These are phyloP conservation scores for Penicillium longicatenatum DNA, from an alignment of 495 filamentous ascomycete species.

Conservation along the genomic window DNA sequence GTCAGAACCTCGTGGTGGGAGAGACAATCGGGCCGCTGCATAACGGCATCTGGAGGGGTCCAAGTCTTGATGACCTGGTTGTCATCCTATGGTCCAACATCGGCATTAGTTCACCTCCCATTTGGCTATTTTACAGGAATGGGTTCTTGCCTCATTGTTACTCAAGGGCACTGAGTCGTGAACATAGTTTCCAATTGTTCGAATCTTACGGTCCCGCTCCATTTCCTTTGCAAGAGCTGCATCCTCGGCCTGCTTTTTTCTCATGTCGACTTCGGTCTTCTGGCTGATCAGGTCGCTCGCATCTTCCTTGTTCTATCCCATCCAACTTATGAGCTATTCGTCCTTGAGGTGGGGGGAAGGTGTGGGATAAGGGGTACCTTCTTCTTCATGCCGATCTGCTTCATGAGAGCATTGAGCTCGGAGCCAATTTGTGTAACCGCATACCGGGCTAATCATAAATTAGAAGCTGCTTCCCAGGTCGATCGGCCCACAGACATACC, in stretches of 20 bases:
- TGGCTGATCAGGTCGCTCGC: conserved; percentile 70
- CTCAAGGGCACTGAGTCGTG: conserved; percentile 90
- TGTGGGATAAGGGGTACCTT: conserved; percentile 57
- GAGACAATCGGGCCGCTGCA: conserved; percentile 71
- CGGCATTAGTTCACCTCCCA: not conserved
- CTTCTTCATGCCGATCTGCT: conserved; percentile 88
- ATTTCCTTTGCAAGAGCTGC: conserved; percentile 71
- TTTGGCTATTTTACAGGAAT: not conserved
- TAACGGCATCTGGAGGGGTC: conserved; percentile 69
- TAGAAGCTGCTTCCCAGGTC: conserved; percentile 2
- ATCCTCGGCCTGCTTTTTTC: conserved; percentile 77
- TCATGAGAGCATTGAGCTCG: conserved; percentile 84
- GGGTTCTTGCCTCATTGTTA: conserved; percentile 69
- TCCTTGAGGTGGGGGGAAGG: not conserved
- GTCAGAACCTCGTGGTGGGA: conserved; percentile 95
- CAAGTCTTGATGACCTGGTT: conserved; percentile 76
- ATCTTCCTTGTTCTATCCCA: conserved; percentile 75
- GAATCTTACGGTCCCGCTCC: conserved; percentile 72
- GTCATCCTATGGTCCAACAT: conserved; percentile 59
- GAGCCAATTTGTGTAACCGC: conserved; percentile 74
- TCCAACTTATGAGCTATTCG: conserved; percentile 5
- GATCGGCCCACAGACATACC: conserved; percentile 47
- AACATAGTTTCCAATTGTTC: conserved; percentile 89
- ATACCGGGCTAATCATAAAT: conserved; percentile 65
- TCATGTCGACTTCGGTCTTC: conserved; percentile 74